These are phyloP conservation scores for Fragilaria crotonensis DNA, from an alignment of 108 stramenopile species.

Conservation along the genomic window DNA sequence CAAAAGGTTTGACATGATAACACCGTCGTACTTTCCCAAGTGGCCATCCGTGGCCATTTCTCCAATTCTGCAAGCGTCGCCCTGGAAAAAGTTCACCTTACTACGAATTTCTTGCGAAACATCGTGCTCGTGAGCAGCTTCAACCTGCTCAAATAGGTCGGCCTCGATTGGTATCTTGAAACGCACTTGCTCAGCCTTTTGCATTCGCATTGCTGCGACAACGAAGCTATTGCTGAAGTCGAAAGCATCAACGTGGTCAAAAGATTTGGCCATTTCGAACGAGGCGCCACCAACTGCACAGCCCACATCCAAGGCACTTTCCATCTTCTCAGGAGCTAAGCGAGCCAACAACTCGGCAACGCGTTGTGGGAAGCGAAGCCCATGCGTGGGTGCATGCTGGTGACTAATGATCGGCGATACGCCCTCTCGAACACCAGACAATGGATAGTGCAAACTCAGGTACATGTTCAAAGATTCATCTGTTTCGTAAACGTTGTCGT, in stretches of 20 bases:
- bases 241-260: slow-evolving; percentile 85
- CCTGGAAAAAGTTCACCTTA: slow-evolving; percentile 76
- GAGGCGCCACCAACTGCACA: slow-evolving; percentile 90
- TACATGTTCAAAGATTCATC: slow-evolving; percentile 65
- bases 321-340: slow-evolving; percentile 41
- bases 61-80: slow-evolving; percentile 79
- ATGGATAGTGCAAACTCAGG: slow-evolving; percentile 72
- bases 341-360: slow-evolving; percentile 43
- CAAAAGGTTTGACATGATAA: slow-evolving; percentile 85
- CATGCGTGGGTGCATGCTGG: slow-evolving; percentile 47
- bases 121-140: slow-evolving; percentile 52
- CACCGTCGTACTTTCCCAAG: slow-evolving; percentile 83
- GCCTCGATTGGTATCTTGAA: slow-evolving; percentile 82
- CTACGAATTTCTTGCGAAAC: slow-evolving; percentile 32
- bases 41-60: slow-evolving; percentile 33
- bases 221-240: slow-evolving; percentile 84
- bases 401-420: slow-evolving; percentile 55
- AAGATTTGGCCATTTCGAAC: slow-evolving; percentile 77
- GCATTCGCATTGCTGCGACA: slow-evolving; percentile 70
- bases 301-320: slow-evolving; percentile 76
- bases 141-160: slow-evolving; percentile 50
- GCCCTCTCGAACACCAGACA: slow-evolving; percentile 41
- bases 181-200: slow-evolving; percentile 40
- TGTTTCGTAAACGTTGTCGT: slow-evolving; percentile 67
- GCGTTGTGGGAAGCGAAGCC: slow-evolving; percentile 63